A percentile compares a stretch with the other conserved stretches of the same genome.
phyloP scores from a whole-genome alignment of 2,329 filamentous ascomycete species.

The Aciculosporium take region DNA sequence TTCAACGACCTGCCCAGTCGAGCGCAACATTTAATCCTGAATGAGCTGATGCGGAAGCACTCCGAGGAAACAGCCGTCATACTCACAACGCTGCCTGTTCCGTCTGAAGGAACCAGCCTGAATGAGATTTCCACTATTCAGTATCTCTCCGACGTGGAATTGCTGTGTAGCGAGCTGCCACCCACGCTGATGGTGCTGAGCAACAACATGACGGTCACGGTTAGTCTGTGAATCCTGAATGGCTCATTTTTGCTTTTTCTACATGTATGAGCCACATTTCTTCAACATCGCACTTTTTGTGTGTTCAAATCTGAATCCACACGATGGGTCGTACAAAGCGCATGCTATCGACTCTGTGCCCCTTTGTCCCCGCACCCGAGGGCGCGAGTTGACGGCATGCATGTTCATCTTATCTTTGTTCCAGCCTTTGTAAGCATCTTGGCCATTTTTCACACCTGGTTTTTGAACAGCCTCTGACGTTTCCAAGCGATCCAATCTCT shows the following conservation, averaged over 20 bases:
- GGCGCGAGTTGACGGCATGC: background rate
- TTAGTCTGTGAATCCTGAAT: constrained; percentile 41
- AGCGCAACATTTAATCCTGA: constrained; percentile 74
- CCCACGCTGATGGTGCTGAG: constrained; percentile 68
- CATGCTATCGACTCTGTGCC: background rate
- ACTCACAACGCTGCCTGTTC: constrained; percentile 73
- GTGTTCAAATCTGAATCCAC: background rate
- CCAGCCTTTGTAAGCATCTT: background rate
- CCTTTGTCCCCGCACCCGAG: background rate
- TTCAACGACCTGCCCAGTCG: constrained; percentile 80
- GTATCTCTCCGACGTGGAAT: constrained; percentile 66
- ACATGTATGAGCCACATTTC: background rate
- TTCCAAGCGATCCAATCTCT: background rate
- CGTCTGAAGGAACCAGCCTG: constrained; percentile 58
- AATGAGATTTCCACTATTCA: constrained; percentile 56
- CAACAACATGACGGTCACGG: constrained; percentile 82
- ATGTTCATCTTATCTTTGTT: constrained; percentile 3
- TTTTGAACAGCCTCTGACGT: background rate
- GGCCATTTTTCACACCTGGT: background rate
- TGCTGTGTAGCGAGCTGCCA: constrained; percentile 62
- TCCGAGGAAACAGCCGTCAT: constrained; percentile 61
- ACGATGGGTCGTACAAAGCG: background rate
- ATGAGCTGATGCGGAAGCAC: constrained; percentile 62
- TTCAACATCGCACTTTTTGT: no score
- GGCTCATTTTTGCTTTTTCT: background rate